These are phyloP conservation scores for Metschnikowia picachoensis DNA, from an alignment of 805 yeast genomes.

Conservation along the genomic window DNA sequence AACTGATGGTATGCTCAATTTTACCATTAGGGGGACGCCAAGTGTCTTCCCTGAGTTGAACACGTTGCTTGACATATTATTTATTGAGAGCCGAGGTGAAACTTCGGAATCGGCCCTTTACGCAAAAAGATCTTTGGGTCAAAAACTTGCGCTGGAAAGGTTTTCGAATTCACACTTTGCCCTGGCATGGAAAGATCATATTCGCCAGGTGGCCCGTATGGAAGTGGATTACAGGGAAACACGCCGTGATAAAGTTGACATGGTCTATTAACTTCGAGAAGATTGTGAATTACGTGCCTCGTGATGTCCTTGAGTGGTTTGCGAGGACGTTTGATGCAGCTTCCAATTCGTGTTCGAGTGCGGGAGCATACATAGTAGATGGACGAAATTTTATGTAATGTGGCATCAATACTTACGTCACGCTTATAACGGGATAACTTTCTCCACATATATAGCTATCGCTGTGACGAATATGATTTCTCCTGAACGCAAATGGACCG, in stretches of 20 bases:
- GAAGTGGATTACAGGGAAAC: conserved; percentile 27
- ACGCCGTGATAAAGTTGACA: conserved; percentile 24
- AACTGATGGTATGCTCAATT: conserved; percentile 8
- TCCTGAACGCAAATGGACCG: no score
- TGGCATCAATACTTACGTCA: no score
- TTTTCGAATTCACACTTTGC: conserved; percentile 63
- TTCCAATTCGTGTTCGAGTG: no score
- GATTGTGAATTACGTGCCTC: no score
- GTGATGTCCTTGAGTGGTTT: no score
- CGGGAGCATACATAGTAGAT: no score
- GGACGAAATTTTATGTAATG: no score
- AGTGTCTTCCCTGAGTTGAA: conserved; percentile 43
- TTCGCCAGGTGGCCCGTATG: conserved; percentile 17
- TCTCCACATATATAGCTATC: no score
- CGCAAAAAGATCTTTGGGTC: conserved; percentile 45
- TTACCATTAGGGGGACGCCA: conserved; percentile 5
- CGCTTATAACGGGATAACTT: no score
- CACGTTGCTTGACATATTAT: conserved; percentile 45
- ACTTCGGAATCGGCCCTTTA: conserved; percentile 30
- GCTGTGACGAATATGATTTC: no score
- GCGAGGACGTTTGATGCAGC: no score
- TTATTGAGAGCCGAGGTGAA: conserved; percentile 29
- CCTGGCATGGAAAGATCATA: conserved; percentile 44
- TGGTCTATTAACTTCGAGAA: conserved; percentile 20
- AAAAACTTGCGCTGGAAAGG: conserved; percentile 41